These are phyloP conservation scores for Firmiana major DNA, from an alignment of 345 rosid species.

Conservation along the genomic window DNA sequence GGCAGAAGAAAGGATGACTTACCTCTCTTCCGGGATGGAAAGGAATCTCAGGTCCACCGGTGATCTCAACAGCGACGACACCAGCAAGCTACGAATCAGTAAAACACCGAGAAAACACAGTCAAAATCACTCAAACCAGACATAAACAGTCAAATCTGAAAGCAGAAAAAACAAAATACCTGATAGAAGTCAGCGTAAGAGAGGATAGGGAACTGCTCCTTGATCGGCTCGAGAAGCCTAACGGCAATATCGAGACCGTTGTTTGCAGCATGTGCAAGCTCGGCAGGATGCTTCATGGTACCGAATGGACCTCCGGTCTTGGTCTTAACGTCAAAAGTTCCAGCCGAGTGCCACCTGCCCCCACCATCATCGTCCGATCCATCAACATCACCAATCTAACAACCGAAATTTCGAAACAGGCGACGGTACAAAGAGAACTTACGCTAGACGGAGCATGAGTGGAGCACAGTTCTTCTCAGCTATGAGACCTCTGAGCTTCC, in stretches of 20 bases:
- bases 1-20: slow-evolving; percentile 5
- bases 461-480: slow-evolving; percentile 96
- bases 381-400: neutral
- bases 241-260: slow-evolving; percentile 80
- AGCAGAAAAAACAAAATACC: slow-evolving; percentile 25
- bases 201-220: slow-evolving; percentile 69
- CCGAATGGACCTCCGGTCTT: slow-evolving; percentile 96
- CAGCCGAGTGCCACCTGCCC: slow-evolving; percentile 96
- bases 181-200: slow-evolving; percentile 78
- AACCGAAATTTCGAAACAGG: neutral
- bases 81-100: slow-evolving; percentile 63
- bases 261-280: slow-evolving; percentile 83
- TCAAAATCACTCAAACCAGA: neutral
- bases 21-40: slow-evolving; percentile 98
- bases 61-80: slow-evolving; percentile 81
- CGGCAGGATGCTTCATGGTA: slow-evolving; percentile 63
- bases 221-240: slow-evolving; percentile 82
- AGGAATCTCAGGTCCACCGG: slow-evolving; percentile 97
- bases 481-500: slow-evolving; percentile 80
- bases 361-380: neutral
- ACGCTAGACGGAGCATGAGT: slow-evolving; percentile 92
- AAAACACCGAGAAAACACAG: neutral
- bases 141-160: neutral
- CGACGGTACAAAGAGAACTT: slow-evolving; percentile 3
- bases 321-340: slow-evolving; percentile 74